Percentiles rank a stretch among this genome's conserved stretches.
phyloP scores from a whole-genome alignment of 257 asterid genomes.

The Plantago major region DNA sequence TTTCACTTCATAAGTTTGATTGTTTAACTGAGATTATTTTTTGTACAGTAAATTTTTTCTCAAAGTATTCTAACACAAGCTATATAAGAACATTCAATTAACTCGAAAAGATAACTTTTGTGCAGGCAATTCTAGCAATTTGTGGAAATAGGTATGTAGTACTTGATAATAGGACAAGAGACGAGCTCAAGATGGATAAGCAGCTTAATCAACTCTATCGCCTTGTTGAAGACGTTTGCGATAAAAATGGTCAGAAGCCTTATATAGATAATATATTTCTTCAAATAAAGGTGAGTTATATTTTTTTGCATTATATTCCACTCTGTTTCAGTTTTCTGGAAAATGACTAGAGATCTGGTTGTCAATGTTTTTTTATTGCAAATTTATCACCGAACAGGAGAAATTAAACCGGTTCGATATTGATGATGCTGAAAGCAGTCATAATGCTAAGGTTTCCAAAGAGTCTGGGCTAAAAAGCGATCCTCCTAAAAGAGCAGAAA shows the following conservation, averaged over 20 bases:
- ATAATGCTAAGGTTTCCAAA: slow-evolving; percentile 42
- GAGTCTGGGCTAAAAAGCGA: too few species aligned
- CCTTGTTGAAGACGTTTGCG: slow-evolving; percentile 46
- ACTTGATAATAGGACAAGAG: slow-evolving; percentile 58
- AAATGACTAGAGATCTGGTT: too few species aligned
- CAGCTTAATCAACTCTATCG: slow-evolving; percentile 44
- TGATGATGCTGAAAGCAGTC: slow-evolving; percentile 30
- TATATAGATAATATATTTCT: slow-evolving; percentile 45
- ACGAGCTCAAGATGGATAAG: slow-evolving; percentile 26
- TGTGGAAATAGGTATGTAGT: slow-evolving; percentile 61
- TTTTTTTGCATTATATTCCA: too few species aligned
- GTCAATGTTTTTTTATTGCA: too few species aligned
- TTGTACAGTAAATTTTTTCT: too few species aligned
- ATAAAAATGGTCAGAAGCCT: slow-evolving; percentile 51
- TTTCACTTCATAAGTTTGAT: too few species aligned
- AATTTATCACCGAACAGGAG: slow-evolving; percentile 37
- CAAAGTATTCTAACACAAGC: too few species aligned
- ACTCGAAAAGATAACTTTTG: slow-evolving; percentile 3
- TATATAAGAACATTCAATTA: too few species aligned
- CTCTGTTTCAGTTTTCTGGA: too few species aligned
- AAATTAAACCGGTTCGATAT: slow-evolving; percentile 37
- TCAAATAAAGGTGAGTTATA: slow-evolving; percentile 43
- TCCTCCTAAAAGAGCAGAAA: too few species aligned
- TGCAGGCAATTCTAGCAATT: slow-evolving; percentile 43
- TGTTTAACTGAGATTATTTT: too few species aligned